phyloP scores from a whole-genome alignment of 306 rosid species.

The Hippophae tibetana region DNA sequence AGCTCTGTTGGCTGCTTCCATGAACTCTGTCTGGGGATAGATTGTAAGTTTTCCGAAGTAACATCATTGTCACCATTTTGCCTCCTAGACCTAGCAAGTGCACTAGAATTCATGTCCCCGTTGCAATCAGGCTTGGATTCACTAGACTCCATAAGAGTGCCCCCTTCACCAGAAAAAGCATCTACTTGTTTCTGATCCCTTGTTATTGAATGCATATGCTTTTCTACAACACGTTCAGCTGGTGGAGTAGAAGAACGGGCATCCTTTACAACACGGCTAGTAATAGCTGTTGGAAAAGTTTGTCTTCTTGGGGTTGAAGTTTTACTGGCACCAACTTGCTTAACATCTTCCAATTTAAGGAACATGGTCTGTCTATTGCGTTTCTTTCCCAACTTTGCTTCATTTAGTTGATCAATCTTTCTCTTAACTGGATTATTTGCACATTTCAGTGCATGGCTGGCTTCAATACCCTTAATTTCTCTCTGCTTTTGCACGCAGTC shows the following conservation, averaged over 20 bases:
- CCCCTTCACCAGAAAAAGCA: conserved; percentile 46
- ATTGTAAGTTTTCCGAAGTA: conserved; percentile 55
- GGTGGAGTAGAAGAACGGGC: conserved; percentile 43
- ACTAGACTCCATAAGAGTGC: conserved; percentile 33
- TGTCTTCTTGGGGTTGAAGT: conserved; percentile 90
- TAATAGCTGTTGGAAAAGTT: conserved; percentile 43
- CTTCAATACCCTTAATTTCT: conserved; percentile 82
- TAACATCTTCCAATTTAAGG: conserved; percentile 94
- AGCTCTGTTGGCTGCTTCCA: conserved; percentile 74
- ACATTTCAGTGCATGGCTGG: conserved; percentile 61
- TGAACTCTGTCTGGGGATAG: conserved; percentile 76
- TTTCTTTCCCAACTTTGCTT: conserved; percentile 89
- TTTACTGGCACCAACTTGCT: conserved; percentile 85
- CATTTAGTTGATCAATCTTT: conserved; percentile 72
- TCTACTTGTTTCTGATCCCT: conserved; percentile 69
- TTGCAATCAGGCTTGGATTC: conserved; percentile 63
- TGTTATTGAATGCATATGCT: conserved; percentile 23
- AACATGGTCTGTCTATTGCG: conserved; percentile 89
- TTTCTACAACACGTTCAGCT: conserved; percentile 55
- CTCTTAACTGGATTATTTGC: conserved; percentile 79
- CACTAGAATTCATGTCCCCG: conserved; percentile 50
- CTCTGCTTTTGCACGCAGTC: conserved; percentile 49
- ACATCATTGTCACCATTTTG: conserved; percentile 49
- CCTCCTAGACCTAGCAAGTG: conserved; percentile 51
- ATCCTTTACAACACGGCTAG: conserved; percentile 68